Percentiles rank a stretch among this genome's conserved stretches.
phyloP scores from a whole-genome alignment of 2,329 filamentous ascomycete genomes.

The Amphichorda felina region DNA sequence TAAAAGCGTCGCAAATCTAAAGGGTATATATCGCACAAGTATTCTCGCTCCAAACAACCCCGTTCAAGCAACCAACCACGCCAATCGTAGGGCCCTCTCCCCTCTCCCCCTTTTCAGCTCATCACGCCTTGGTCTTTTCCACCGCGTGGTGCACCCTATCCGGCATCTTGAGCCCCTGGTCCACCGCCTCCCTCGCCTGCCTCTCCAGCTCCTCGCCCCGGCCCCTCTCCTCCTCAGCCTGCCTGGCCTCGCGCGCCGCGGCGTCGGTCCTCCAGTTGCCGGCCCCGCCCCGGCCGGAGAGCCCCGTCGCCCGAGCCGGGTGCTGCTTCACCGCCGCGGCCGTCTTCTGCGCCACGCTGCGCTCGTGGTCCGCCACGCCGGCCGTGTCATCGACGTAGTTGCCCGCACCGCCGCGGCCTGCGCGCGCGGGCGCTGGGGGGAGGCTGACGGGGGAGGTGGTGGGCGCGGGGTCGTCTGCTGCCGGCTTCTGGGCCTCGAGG shows the following conservation, averaged over 20 bases:
- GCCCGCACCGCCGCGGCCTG: conserved; percentile 50
- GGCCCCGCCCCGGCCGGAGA: conserved; percentile 42
- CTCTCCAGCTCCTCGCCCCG: conserved; percentile 27
- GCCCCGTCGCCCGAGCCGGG: conserved; percentile 8
- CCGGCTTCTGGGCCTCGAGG: conserved; percentile 1
- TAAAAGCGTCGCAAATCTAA: too few relatives aligned
- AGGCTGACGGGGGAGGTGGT: conserved; percentile 2
- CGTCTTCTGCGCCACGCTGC: neutral
- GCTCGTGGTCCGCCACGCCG: neutral
- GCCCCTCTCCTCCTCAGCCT: conserved; percentile 10
- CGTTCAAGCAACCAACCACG: too few relatives aligned
- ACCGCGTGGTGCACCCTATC: conserved; percentile 26
- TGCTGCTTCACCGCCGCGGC: conserved; percentile 1
- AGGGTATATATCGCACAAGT: too few relatives aligned
- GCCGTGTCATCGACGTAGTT: conserved; percentile 34
- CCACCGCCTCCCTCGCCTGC: conserved; percentile 31
- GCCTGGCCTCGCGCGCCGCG: conserved; percentile 14
- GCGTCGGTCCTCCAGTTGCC: conserved; percentile 35
- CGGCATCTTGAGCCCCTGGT: conserved; percentile 32
- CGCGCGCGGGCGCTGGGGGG: conserved; percentile 10
- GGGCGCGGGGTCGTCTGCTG: neutral
- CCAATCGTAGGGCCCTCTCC: neutral
- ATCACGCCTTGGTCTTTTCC: conserved; percentile 6
- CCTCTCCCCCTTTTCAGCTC: neutral
- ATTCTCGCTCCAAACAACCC: too few relatives aligned